A percentile compares a stretch with the other conserved stretches of the same genome.
These are phyloP conservation scores for Rubia tinctorum DNA, from an alignment of 305 asterid species.

Conservation along the genomic window DNA sequence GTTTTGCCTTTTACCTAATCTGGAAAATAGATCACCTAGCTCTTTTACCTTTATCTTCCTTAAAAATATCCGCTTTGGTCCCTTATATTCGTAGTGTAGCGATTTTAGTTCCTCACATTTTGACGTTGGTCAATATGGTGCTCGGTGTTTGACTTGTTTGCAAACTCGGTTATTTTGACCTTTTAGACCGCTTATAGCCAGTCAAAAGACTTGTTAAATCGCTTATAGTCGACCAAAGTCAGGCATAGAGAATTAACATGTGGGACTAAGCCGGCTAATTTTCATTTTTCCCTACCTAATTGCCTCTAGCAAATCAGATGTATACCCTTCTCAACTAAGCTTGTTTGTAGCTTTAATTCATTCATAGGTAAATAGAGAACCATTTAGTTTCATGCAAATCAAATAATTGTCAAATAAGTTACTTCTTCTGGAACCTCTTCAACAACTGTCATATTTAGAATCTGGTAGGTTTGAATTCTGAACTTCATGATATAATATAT, in stretches of 20 bases:
- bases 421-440: conserved; percentile 11
- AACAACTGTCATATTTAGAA: conserved; percentile 1
- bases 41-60: conserved; percentile 19
- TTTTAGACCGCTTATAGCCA: not conserved
- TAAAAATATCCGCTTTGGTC: not conserved
- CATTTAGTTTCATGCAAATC: not conserved
- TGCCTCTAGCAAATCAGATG: too few species aligned
- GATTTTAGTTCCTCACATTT: not conserved
- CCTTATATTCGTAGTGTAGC: not conserved
- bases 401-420: not conserved
- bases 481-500: not conserved
- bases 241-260: too few species aligned
- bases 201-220: not conserved
- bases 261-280: not conserved
- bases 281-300: not conserved
- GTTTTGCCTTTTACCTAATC: conserved; percentile 31
- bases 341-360: conserved; percentile 8
- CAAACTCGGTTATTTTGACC: not conserved
- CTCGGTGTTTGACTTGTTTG: not conserved
- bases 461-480: conserved; percentile 22
- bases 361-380: not conserved
- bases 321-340: not conserved
- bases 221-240: not conserved
- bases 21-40: conserved; percentile 46
- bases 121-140: not conserved